Evolutionary conservation across 331 rosid genomes (phyloP), one percentile per base, ranked within the genome.

Genomic region (Rhamnella rubrinervis): DNA sequence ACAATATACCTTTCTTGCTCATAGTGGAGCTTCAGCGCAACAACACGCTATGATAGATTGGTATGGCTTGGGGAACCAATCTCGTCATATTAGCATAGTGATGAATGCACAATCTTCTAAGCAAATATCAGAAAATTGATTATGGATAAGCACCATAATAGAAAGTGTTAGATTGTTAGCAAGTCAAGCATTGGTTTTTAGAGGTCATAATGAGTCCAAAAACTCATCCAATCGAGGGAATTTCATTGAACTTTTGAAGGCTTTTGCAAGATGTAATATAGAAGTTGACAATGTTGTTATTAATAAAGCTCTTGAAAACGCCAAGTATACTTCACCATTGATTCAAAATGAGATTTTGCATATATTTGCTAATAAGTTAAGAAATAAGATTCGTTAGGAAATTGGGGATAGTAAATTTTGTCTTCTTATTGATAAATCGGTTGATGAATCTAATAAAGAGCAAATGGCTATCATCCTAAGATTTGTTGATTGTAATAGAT

Each of bases 171-270:
- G 5, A 3, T 65, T 1, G 40, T 40, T 65, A 1, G 53, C 55
- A 35, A 53, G 31, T 19, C 63, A 67, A 67, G 20, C 15, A 51
- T 66, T 11, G 28, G 17, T 37, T 52, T 66, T 66, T 21, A 20
- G 25, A 56, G 64, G 41, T 38, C 38, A 19, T 55, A 5, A 67
- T 39, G 38, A 67, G 8, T 53, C 39, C 20, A 4, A 1, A 10
- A 1, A 35, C 28, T 67, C 19, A 55, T 53, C 44, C 20, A 55
- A 55, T 55, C 8, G 31, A 10, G 39, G 37, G 16, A 67, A 67
- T 17, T 67, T 67, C 21, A 41, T 67, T 66, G 28, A 18, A 5
- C 3, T 49, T 4, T 16, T 23, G 2, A 49, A 65, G 25, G 13
- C 10, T 7, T 65, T 65, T 2, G 64, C 50, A 57, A 20, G 7